Evolutionary conservation across 192 early-diverging fungal genomes (phyloP).

Genomic region (Coemansia sp.): DNA sequence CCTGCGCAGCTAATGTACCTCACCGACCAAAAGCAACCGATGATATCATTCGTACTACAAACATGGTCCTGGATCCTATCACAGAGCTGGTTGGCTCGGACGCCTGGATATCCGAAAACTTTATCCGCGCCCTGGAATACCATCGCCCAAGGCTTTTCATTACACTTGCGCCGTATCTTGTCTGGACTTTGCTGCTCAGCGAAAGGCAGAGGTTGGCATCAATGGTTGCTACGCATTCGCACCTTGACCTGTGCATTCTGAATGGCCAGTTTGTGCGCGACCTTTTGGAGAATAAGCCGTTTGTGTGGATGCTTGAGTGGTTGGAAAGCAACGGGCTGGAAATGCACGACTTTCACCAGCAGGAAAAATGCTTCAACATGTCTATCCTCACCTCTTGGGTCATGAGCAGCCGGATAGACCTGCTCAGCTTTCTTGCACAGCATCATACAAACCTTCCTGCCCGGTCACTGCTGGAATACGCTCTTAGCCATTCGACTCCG

Average conservation of each 20-base stretch:
- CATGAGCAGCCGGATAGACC: slow-evolving; percentile 19
- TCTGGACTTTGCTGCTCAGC: slow-evolving; percentile 9
- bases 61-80: slow-evolving; percentile 18
- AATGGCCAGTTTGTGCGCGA: slow-evolving; percentile 17
- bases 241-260: slow-evolving; percentile 9
- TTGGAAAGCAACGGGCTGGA: slow-evolving; percentile 13
- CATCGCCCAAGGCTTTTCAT: slow-evolving; percentile 13
- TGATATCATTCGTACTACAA: slow-evolving; percentile 8
- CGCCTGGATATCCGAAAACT: slow-evolving; percentile 24
- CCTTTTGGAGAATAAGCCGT: slow-evolving; percentile 8
- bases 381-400: slow-evolving; percentile 27
- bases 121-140: slow-evolving; percentile 24
- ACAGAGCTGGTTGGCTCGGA: slow-evolving; percentile 16
- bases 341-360: slow-evolving; percentile 4
- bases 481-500: slow-evolving; percentile 24
- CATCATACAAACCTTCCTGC: slow-evolving; percentile 16
- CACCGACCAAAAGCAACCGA: not conserved
- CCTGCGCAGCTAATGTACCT: not conserved
- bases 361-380: slow-evolving; percentile 31
- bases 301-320: slow-evolving; percentile 28
- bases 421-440: slow-evolving; percentile 19
- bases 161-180: slow-evolving; percentile 15
- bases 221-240: slow-evolving; percentile 5
- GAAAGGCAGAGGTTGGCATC: slow-evolving; percentile 8
- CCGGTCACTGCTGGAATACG: slow-evolving; percentile 36